phyloP scores from a whole-genome alignment of 345 rosid species.

The Euclidium syriacum region DNA sequence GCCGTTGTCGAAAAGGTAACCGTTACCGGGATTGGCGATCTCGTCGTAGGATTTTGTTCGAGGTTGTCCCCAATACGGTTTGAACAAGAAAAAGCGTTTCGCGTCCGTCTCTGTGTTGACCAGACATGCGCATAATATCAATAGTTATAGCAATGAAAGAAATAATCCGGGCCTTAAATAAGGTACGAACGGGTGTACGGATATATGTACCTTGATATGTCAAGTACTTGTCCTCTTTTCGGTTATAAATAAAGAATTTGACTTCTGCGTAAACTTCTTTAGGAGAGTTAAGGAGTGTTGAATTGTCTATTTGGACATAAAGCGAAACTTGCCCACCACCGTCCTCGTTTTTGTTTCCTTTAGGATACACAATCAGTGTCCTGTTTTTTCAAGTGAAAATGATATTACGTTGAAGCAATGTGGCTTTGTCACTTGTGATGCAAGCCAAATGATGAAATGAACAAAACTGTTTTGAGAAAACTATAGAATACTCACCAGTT shows the following conservation, averaged over 20 bases:
- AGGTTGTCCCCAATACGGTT: constrained; percentile 1
- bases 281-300: constrained; percentile 16
- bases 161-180: too few relatives aligned
- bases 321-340: background rate
- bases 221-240: constrained; percentile 1
- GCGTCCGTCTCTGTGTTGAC: constrained; percentile 10
- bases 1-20: constrained; percentile 1
- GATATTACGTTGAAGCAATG: background rate
- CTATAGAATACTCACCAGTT: background rate
- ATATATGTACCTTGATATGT: constrained; percentile 8
- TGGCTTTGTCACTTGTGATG: background rate
- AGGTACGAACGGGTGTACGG: too few relatives aligned
- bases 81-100: background rate
- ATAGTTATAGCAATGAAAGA: too few relatives aligned
- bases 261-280: constrained; percentile 17
- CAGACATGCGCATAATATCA: background rate
- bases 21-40: background rate
- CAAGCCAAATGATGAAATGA: background rate
- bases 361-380: constrained; percentile 20
- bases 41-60: background rate
- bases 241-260: constrained; percentile 13
- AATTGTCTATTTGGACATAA: constrained; percentile 9
- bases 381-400: background rate
- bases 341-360: constrained; percentile 9
- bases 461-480: background rate